Conservation (phyloP, 2,329 filamentous ascomycete genomes). For the Paradendryphiella salina region DNA sequence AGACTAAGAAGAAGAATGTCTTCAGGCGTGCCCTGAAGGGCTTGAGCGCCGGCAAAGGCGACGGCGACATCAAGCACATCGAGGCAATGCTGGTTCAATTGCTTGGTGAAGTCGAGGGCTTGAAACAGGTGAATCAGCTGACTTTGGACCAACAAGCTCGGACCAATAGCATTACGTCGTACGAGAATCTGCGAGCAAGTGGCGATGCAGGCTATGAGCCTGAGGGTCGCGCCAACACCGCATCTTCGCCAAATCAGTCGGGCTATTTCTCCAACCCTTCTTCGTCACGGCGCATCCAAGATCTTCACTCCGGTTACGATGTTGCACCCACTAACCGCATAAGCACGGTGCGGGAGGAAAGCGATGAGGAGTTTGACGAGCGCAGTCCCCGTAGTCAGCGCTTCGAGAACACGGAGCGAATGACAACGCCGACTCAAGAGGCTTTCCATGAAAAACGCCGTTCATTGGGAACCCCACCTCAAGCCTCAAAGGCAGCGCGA, state of each 20-base stretch:
- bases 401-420: constrained; percentile 61
- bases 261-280: constrained; percentile 69
- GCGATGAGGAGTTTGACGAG: constrained; percentile 75
- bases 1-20: constrained; percentile 86
- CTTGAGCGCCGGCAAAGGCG: constrained; percentile 76
- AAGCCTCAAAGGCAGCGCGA: constrained; percentile 42
- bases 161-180: constrained; percentile 64
- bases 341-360: constrained; percentile 81
- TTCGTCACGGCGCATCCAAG: constrained; percentile 50
- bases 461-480: constrained; percentile 58
- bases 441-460: constrained; percentile 44
- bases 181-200: constrained; percentile 70
- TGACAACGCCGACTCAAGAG: constrained; percentile 65
- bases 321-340: constrained; percentile 72
- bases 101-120: constrained; percentile 82
- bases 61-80: constrained; percentile 84
- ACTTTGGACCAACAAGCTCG: constrained; percentile 39
- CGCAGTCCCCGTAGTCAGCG: constrained; percentile 53
- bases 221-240: constrained; percentile 76
- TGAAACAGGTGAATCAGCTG: constrained; percentile 50
- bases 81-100: constrained; percentile 74
- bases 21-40: constrained; percentile 93
- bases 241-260: constrained; percentile 74
- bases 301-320: constrained; percentile 56
- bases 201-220: constrained; percentile 79